Conservation (phyloP, 768 basidiomycete genomes). For the Austroboletus eburneus region DNA sequence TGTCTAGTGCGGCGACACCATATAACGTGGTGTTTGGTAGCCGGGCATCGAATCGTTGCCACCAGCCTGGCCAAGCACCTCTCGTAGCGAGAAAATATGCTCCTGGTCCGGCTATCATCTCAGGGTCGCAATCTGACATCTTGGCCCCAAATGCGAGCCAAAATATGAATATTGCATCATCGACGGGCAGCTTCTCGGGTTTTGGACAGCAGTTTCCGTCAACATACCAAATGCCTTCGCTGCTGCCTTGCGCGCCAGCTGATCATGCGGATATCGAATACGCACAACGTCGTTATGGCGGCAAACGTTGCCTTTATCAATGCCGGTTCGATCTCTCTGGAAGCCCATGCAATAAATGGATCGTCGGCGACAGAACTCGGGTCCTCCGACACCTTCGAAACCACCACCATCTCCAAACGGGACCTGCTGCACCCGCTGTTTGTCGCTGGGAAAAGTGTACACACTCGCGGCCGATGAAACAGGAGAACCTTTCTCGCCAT, state of each 20-base stretch:
- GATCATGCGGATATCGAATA: constrained; percentile 24
- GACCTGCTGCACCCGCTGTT: constrained; percentile 6
- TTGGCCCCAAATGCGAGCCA: neutral
- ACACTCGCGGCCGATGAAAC: constrained; percentile 24
- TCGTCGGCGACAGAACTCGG: constrained; percentile 24
- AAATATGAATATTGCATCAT: neutral
- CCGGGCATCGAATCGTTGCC: neutral
- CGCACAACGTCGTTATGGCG: constrained; percentile 16
- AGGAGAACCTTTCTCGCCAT: constrained; percentile 31
- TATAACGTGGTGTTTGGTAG: neutral
- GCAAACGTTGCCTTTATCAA: constrained; percentile 17
- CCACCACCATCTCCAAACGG: constrained; percentile 18
- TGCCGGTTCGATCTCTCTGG: constrained; percentile 25
- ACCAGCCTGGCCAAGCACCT: neutral
- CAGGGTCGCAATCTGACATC: constrained; percentile 2
- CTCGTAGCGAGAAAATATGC: neutral
- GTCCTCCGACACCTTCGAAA: constrained; percentile 27
- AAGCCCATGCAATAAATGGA: constrained; percentile 23
- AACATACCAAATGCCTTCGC: neutral
- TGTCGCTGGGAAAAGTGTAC: constrained; percentile 27
- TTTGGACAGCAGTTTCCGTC: neutral
- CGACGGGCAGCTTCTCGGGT: neutral
- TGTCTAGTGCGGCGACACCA: neutral
- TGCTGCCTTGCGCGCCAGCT: neutral
- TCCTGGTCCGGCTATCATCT: neutral